phyloP scores from a whole-genome alignment of 108 stramenopile species.

The Aureococcus anophagefferens region DNA sequence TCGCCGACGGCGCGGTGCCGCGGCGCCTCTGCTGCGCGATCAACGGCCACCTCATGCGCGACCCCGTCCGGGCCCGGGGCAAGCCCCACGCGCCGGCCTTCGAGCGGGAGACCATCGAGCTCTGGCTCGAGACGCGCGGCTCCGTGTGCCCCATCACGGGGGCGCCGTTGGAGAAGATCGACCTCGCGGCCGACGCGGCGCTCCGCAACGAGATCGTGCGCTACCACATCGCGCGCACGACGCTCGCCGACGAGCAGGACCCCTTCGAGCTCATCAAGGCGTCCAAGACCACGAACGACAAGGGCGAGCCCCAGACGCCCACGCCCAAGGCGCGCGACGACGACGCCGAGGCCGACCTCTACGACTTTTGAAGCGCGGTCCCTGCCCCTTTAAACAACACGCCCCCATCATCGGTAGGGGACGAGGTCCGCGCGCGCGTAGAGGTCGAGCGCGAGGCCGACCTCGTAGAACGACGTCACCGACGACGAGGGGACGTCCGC shows the following conservation, averaged over 20 bases:
- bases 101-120: conserved; percentile 34
- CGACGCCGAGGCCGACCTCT: no score
- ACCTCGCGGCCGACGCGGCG: conserved; percentile 26
- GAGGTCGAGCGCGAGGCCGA: conserved; percentile 2
- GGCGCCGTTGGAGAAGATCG: conserved; percentile 1
- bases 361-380: no score
- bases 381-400: no score
- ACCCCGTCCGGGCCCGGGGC: conserved; percentile 17
- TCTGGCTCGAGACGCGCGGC: conserved; percentile 45
- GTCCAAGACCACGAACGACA: no score
- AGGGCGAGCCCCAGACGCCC: no score
- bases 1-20: background rate
- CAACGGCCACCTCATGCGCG: conserved; percentile 49
- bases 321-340: no score
- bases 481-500: background rate
- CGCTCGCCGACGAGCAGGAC: background rate
- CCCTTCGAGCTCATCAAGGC: no score
- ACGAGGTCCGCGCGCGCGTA: conserved; percentile 4
- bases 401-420: no score
- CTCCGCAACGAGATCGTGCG: conserved; percentile 26
- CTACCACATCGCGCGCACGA: conserved; percentile 14
- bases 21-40: conserved; percentile 39
- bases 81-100: conserved; percentile 35
- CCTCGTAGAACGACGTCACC: conserved; percentile 7
- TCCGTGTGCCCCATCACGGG: conserved; percentile 42